Evolutionary conservation across 208 protist species (phyloP), one percentile per base, ranked within the genome.

Genomic region (Spongospora subterranea): DNA sequence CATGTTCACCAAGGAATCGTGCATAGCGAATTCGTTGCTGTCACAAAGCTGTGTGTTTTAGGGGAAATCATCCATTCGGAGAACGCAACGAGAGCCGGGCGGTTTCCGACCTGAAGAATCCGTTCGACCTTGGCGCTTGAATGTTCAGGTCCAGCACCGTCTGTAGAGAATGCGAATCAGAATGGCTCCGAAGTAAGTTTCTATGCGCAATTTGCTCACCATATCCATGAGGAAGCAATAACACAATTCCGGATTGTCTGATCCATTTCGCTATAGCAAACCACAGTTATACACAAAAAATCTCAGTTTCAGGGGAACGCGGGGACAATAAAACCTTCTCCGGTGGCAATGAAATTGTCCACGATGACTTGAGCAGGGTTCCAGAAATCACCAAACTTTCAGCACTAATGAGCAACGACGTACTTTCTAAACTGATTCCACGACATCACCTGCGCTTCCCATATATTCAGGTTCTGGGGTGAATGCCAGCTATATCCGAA

Each of bases 371-470:
- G 89, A 38, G 97, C 98, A 71, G 96, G 96, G 95, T 99, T 99
- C 11, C 97, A 96, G 92, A 99, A 99, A 94, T 99, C 98, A 91
- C 98, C 98, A 94, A 99, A 99, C n/a, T n/a, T n/a, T n/a, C n/a
- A n/a, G n/a, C n/a, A n/a, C 95, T 82, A 82, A 35, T 6, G 13
- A 6, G 40, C 24, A 6, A 60, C 13, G 6, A 60, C 50, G 24
- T 29, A 60, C 50, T 6, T 60, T 29, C 24, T 88, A 29, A 6
- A 13, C 88, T 60, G 1, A 20, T 29, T 13, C 6, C 88, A 20
- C 46, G n/a, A 38, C 6, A 17, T 32, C 32, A 89, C 46, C 54
- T 89, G 88, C 11, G 88, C 88, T n/a, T 89, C 88, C 88, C 88
- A 89, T 6, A 89, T 60, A 39, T 64, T 45, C 88, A 89, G 65